These are phyloP conservation scores for Saccharomycopsis fibuligera DNA, from an alignment of 805 yeast species.

Conservation along the genomic window DNA sequence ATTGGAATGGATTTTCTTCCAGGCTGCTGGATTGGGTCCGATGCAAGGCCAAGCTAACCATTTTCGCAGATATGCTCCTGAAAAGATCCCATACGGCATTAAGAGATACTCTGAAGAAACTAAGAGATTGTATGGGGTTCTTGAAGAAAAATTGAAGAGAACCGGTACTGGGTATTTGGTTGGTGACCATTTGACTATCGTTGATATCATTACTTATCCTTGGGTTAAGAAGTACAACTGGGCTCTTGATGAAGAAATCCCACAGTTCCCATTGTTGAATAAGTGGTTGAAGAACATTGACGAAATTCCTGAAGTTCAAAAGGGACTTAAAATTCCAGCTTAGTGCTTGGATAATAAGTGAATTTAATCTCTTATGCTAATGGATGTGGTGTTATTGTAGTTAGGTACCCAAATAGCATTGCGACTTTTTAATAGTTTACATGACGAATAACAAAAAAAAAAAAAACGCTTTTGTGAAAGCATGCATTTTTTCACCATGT, in stretches of 20 bases:
- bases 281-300: constrained; percentile 36
- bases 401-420: not conserved
- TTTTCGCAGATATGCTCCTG: constrained; percentile 40
- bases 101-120: constrained; percentile 47
- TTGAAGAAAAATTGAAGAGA: constrained; percentile 42
- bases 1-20: constrained; percentile 49
- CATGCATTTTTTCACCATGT: no score
- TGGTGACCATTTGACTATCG: constrained; percentile 52
- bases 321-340: constrained; percentile 25
- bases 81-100: constrained; percentile 48
- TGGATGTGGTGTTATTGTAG: not conserved
- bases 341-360: not conserved
- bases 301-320: constrained; percentile 30
- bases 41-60: constrained; percentile 56
- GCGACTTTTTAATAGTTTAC: not conserved
- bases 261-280: constrained; percentile 34
- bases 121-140: constrained; percentile 46
- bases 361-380: no score
- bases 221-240: constrained; percentile 33
- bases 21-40: constrained; percentile 55
- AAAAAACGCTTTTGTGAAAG: no score
- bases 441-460: no score
- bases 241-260: constrained; percentile 29
- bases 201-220: constrained; percentile 46
- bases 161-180: constrained; percentile 50